These are phyloP conservation scores for Hypomyces rosellus DNA, from an alignment of 2,329 filamentous ascomycete species.

Conservation along the genomic window DNA sequence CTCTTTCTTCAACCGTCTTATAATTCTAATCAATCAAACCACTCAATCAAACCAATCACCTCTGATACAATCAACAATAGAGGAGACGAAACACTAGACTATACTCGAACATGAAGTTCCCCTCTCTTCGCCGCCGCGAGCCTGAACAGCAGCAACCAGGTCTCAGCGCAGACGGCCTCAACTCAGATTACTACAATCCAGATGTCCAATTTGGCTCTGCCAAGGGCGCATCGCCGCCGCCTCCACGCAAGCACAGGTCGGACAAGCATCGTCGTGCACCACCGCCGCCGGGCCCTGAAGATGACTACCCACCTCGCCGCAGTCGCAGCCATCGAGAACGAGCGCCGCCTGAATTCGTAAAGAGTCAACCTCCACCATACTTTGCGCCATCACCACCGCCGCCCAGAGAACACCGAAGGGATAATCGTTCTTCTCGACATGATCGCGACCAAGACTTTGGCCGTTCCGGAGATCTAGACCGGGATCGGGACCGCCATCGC, in stretches of 20 bases:
- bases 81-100: not conserved
- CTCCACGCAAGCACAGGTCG: not conserved
- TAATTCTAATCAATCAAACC: not conserved
- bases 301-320: not conserved
- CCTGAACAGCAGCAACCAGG: not conserved
- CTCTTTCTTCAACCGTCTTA: not conserved
- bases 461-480: not conserved
- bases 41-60: not conserved
- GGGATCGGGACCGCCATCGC: not conserved
- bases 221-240: not conserved
- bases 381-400: slow-evolving; percentile 5
- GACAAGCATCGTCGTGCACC: not conserved
- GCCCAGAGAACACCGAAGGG: not conserved
- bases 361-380: not conserved
- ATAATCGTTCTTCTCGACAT: not conserved
- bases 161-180: slow-evolving; percentile 3
- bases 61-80: not conserved
- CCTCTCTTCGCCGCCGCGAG: slow-evolving; percentile 1
- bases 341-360: not conserved
- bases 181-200: slow-evolving; percentile 8
- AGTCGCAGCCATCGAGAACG: slow-evolving; percentile 4
- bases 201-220: not conserved
- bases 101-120: slow-evolving; percentile 1
- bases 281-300: not conserved
- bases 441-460: not conserved